Base-by-base conservation (phyloP, 1,284 basidiomycete genomes). In the Takashimella tepidaria region DNA sequence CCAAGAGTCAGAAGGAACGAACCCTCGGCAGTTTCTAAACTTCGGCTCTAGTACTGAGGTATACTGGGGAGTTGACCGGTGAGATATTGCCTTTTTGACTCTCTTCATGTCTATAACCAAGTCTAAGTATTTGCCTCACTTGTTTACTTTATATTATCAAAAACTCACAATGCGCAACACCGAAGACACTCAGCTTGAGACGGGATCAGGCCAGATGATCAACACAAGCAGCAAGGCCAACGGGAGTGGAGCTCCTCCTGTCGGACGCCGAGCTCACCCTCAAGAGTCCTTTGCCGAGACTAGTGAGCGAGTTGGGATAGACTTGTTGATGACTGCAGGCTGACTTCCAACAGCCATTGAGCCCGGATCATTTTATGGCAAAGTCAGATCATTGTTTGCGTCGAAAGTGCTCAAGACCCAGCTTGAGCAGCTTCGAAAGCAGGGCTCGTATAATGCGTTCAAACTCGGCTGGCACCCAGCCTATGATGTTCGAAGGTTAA, bases 391-490 rank as follows among this genome's bases (percentile, higher is more conserved):
- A 6, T 44, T 70, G 2, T 70, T 64, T 41, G 59, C 62, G 10
- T 47, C 59, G 41, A 49, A 50, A 11, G 68, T 70, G 3, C 64
- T 70, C 49, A 61, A 66, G 54, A 69, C 67, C 4, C 67, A 69
- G 50, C 56, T 69, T 10, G 61, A 66, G 20, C 67, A 67, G 54
- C 41, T 69, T 11, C 54, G 55, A 21, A 61, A 67, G 52, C 66
- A 67, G 56, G 67, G 67, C 11, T 62, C 59, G 50, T 69, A 69
- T 53, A 62, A 69, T 42, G 66, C 67, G 5, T 69, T 66, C 62
- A 56, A 61, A 44, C 47, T 67, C 16, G 20, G 60, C 24, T 69
- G 67, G 67, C 63, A 67, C 47, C 61, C 62, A 1, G 54, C 53
- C 4, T 69, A 69, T 50, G 61, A 66, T 44, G 57, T 67, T 5